Base-by-base conservation (phyloP, 305 asterid genomes). In the Fraxinus greggii region DNA sequence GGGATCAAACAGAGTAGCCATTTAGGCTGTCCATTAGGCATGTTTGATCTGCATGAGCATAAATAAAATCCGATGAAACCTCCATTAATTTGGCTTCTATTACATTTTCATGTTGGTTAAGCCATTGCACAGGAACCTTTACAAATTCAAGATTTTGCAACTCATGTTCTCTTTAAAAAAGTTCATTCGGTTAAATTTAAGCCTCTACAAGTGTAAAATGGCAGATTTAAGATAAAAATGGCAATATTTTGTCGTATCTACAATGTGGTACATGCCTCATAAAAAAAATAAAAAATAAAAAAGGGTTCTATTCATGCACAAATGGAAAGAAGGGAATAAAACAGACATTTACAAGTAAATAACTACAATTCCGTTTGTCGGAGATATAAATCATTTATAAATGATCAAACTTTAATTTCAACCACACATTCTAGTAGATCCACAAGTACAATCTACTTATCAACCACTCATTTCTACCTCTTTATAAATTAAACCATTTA, bases 21-120 rank as follows among this genome's bases (percentile, higher is more conserved):
- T 86, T 93, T 95, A 29, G 98, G 97, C 86, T 95, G 98, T 84
- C 98, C 98, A 79, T 95, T 92, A 31, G 97, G 97, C 85, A 84
- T 75, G 79, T 90, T 91, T 88, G 98, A 88, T 85, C 98, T 96
- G 96, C 90, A 85, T 33, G 82, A 75, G 80, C 32, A 74, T 75
- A 13, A 83, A 75, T 40, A 38, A 85, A 79, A 67, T 73, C 28
- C 8, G 0, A 59, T 59, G 69, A 59, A 1, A 21, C 29, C 29
- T 59, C 31, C 29, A 21, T 59, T 59, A 59, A 59, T 21, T 21
- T 59, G 13, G 5, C 69, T 17, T 59, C 29, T 21, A 59, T 59
- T 56, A 7, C 19, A 2, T 56, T 56, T 56, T 56, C 67, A 56
- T 6, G 26, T 56, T 21, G 13, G 69, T 21, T 59, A 21, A 59